Conservation (phyloP, 1,139 yeast species). For the Pneumocystis wakefieldiae region DNA sequence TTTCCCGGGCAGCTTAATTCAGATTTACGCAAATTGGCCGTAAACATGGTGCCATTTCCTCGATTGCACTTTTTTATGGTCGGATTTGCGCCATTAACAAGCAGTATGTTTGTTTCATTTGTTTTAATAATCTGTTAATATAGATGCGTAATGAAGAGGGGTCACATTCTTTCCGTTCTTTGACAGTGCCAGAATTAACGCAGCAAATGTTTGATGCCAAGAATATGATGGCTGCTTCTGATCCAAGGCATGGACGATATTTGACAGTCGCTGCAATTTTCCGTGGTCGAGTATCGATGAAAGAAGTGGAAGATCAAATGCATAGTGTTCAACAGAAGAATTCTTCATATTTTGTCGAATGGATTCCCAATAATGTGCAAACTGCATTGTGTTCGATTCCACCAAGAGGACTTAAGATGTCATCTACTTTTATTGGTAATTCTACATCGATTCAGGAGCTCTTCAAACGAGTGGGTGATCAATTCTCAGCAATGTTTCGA, state of each 20-base stretch:
- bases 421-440: conserved; percentile 34
- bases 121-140: background rate
- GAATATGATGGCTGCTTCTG: conserved; percentile 34
- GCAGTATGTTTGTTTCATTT: conserved; percentile 21
- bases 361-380: conserved; percentile 95
- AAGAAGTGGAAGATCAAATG: conserved; percentile 33
- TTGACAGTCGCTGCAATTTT: conserved; percentile 32
- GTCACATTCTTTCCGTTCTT: conserved; percentile 27
- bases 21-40: conserved; percentile 33
- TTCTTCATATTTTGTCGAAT: conserved; percentile 47
- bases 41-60: conserved; percentile 34
- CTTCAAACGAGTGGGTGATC: conserved; percentile 28
- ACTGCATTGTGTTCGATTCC: conserved; percentile 33
- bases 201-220: conserved; percentile 33
- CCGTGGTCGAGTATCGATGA: conserved; percentile 32
- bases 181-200: conserved; percentile 32
- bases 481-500: conserved; percentile 32
- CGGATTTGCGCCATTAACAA: conserved; percentile 32
- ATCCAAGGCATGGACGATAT: conserved; percentile 31
- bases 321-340: conserved; percentile 26
- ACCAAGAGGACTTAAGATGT: conserved; percentile 27
- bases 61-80: conserved; percentile 34
- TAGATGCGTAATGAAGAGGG: conserved; percentile 13
- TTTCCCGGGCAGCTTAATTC: conserved; percentile 36
- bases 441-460: conserved; percentile 33